Evolutionary conservation across 208 protist species (phyloP), one percentile per base, ranked within the genome.

Genomic region (Trypanosoma lewisi): DNA sequence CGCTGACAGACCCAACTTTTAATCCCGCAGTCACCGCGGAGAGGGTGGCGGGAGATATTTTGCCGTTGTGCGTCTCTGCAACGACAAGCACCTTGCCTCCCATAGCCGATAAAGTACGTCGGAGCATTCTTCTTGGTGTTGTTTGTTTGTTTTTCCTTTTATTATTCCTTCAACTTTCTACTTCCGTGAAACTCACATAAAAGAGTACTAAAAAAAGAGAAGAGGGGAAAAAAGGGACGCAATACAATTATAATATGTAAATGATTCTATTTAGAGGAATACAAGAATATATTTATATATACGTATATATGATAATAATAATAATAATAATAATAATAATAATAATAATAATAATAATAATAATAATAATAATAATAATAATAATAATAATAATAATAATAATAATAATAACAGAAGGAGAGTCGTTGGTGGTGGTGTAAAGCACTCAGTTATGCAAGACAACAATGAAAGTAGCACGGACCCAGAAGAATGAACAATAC

Each of bases 21-120:
- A 68, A 45, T 30, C 88, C 93, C 0, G 91, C 95, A 16, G 91
- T 97, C 53, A 98, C 82, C 30, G 95, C 87, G 30, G 83, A 78
- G 11, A 98, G 80, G 34, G 93, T 95, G 14, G 78, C 76, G 2
- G 86, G 75, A 1, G 84, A 69, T 8, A 96, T 74, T 47, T 92
- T 82, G 39, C 76, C 89, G 17, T 70, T 65, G 33, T 77, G 67
- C 34, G 82, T 47, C 78, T 95, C 85, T 8, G 78, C 85, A 16
- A 95, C 55, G 14, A 95, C 85, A 19, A 92, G 82, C 25, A 80
- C 75, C 55, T 91, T 93, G 36, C 72, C 25, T 14, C 23, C 83
- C 17, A 87, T 52, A 16, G 52, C 54, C 4, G 51, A 33, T 21
- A 36, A 11, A 2, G 77, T 73, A 28, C 60, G 44, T 45, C 82